Base-by-base conservation (phyloP, 768 basidiomycete genomes). In the Suillus placidus region DNA sequence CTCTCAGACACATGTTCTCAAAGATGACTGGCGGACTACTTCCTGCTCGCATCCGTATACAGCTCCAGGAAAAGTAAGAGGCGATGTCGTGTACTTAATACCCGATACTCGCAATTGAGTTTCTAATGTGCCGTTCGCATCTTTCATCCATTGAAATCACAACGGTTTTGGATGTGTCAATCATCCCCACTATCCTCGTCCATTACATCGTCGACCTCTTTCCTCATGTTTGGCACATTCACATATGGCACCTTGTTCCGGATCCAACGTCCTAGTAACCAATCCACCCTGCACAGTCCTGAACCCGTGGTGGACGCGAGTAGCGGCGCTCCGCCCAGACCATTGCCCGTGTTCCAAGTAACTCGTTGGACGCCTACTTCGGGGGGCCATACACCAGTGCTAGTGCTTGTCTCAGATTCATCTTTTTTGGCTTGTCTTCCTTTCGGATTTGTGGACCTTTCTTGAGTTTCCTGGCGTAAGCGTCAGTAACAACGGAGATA, bases 211-310 rank as follows among this genome's bases (percentile, higher is more conserved):
- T 76, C 81, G n/a, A 80, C 76, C 69, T 92, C 92, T 71, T 81
- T 80, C 66, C 92, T 80, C 68, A 93, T 86, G 10, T 80, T 81
- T 67, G 83, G 82, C 30, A 94, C 79, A 55, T 85, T 82, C 34
- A 81, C 81, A 77, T 92, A 94, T 2, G 92, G 91, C 7, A 88
- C 75, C 71, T 81, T 85, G 55, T 86, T 87, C 60, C 81, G 85
- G 49, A 86, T 79, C 88, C 89, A 96, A 65, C 88, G 79, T n/a
- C 95, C 94, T 70, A 83, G 77, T 18, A 96, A 72, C 71, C 88
- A 86, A 70, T 99, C 96, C 12, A 99, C 83, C 58, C 97, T 81
- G 70, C 92, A 95, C 23, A 99, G 78, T 1, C 96, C 97, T 10
- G 90, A 89, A 6, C 88, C 94, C 14, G 91, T 93, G 0, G 88